Percentiles rank a stretch among this genome's conserved stretches.
These are phyloP conservation scores for Phytopythium boreale DNA, from an alignment of 352 stramenopile species.

Conservation along the genomic window DNA sequence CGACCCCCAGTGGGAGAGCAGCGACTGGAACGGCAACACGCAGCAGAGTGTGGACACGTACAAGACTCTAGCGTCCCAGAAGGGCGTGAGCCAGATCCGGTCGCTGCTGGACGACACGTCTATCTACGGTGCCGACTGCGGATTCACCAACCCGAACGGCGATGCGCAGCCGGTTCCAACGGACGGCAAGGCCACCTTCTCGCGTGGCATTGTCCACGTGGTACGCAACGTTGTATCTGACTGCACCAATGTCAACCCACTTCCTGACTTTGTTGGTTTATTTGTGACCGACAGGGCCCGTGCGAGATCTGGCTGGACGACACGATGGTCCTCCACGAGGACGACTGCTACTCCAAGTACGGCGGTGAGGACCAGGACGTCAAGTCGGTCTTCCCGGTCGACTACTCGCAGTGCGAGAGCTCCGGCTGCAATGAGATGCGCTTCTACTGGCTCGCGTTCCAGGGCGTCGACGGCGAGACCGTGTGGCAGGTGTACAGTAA, in stretches of 20 bases:
- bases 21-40: constrained; percentile 16
- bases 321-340: constrained; percentile 18
- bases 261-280: constrained; percentile 11
- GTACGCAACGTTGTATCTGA: neutral
- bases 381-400: constrained; percentile 24
- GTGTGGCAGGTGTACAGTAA: constrained; percentile 31
- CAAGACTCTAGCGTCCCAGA: constrained; percentile 13
- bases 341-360: constrained; percentile 21
- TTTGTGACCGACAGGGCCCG: constrained; percentile 15
- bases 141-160: constrained; percentile 18
- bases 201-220: constrained; percentile 15
- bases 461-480: constrained; percentile 17
- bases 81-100: constrained; percentile 17
- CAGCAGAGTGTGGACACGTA: constrained; percentile 7
- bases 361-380: constrained; percentile 12
- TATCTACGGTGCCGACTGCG: constrained; percentile 18
- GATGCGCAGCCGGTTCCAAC: constrained; percentile 14
- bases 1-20: constrained; percentile 14
- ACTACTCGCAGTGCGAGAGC: constrained; percentile 21
- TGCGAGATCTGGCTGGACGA: too few species aligned
- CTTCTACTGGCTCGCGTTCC: constrained; percentile 30
- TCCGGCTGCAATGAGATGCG: constrained; percentile 22
- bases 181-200: constrained; percentile 20
- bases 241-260: neutral
- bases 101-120: constrained; percentile 22